A percentile compares a stretch with the other conserved stretches of the same genome.
Evolutionary conservation across 2,329 filamentous ascomycete species (phyloP).

Genomic region (Hysterium pulicare): DNA sequence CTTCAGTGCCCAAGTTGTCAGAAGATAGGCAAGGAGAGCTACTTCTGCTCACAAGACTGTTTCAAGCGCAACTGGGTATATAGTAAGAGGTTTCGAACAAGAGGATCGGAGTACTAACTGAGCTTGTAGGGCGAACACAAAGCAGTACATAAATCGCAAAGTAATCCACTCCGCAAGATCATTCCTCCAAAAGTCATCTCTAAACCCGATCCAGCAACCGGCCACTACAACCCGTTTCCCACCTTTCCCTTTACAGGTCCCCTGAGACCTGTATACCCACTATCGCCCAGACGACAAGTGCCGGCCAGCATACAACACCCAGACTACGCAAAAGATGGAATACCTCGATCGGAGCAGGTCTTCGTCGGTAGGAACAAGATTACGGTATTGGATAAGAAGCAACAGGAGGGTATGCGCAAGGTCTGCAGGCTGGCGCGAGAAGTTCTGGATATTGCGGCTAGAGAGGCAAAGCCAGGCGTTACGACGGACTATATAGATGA

Average conservation of each 20-base stretch:
- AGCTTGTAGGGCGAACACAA: constrained; percentile 72
- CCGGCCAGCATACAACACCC: constrained; percentile 79
- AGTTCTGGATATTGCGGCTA: constrained; percentile 86
- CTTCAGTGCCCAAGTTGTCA: constrained; percentile 94
- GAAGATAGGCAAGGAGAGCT: constrained; percentile 86
- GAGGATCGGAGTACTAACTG: constrained; percentile 19
- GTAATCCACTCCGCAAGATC: constrained; percentile 69
- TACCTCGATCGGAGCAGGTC: constrained; percentile 62
- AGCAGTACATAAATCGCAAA: constrained; percentile 74
- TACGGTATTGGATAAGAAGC: constrained; percentile 73
- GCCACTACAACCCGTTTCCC: constrained; percentile 88
- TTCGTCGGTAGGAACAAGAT: constrained; percentile 75
- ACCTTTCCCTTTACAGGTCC: constrained; percentile 77
- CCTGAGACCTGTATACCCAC: constrained; percentile 74
- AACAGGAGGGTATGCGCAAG: constrained; percentile 86
- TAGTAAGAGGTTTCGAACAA: constrained; percentile 15
- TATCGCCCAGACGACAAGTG: constrained; percentile 48
- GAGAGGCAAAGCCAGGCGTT: constrained; percentile 80
- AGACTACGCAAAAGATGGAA: constrained; percentile 84
- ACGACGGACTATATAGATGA: constrained; percentile 96
- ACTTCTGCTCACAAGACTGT: constrained; percentile 97
- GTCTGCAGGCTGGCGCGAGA: constrained; percentile 84
- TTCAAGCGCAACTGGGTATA: constrained; percentile 98
- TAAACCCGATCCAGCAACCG: constrained; percentile 88
- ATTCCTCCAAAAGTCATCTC: constrained; percentile 77